phyloP scores from a whole-genome alignment of 768 basidiomycete genomes.

The Podaxis sp. region DNA sequence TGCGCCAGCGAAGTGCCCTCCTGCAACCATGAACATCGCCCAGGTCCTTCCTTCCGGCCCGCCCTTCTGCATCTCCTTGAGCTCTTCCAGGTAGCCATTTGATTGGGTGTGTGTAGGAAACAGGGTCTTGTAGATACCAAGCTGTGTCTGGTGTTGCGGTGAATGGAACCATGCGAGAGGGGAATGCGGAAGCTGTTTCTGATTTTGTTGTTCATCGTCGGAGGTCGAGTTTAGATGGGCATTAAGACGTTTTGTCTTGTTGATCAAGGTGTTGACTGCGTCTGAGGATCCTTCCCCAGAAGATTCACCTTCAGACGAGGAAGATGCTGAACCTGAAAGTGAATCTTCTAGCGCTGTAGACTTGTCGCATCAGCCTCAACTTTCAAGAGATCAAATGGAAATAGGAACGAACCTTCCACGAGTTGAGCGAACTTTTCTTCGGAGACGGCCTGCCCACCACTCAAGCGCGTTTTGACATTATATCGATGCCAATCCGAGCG shows the following conservation, averaged over 20 bases:
- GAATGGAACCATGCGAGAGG: conserved; percentile 91
- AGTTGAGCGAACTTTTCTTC: conserved; percentile 75
- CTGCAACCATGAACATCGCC: conserved; percentile 96
- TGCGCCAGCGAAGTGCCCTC: conserved; percentile 97
- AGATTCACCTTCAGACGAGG: conserved; percentile 47
- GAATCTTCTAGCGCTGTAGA: conserved; percentile 75
- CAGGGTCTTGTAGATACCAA: conserved; percentile 81
- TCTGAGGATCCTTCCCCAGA: conserved; percentile 50
- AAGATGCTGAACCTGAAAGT: conserved; percentile 88
- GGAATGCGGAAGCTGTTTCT: conserved; percentile 43
- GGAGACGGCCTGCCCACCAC: conserved; percentile 58
- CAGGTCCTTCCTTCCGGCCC: conserved; percentile 66
- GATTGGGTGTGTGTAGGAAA: conserved; percentile 51
- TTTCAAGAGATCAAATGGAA: neutral
- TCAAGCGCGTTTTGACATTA: conserved; percentile 83
- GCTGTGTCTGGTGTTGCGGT: conserved; percentile 73
- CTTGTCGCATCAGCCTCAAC: conserved; percentile 1
- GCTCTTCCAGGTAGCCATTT: conserved; percentile 52
- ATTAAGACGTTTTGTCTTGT: conserved; percentile 49
- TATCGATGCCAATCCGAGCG: conserved; percentile 98
- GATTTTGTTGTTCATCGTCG: conserved; percentile 29
- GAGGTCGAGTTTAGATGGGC: conserved; percentile 38
- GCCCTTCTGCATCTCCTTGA: conserved; percentile 62
- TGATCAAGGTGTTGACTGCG: conserved; percentile 65
- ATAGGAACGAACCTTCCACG: conserved; percentile 64